Conservation (phyloP, 257 asterid species). For the Nicotiana knightiana region DNA sequence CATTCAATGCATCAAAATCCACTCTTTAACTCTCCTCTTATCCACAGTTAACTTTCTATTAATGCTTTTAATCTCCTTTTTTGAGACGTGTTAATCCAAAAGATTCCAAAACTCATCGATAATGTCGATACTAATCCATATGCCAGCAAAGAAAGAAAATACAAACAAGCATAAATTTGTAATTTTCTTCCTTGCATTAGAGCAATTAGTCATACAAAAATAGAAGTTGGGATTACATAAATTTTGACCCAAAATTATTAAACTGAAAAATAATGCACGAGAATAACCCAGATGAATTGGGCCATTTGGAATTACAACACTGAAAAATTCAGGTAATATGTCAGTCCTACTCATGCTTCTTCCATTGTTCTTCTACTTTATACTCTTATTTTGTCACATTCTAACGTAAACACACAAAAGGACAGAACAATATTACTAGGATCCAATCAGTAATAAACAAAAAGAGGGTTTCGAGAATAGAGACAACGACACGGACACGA, state of each 20-base stretch:
- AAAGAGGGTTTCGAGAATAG: not conserved
- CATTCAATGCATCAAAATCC: conserved; percentile 25
- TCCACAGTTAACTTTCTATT: conserved; percentile 28
- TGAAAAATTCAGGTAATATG: not conserved
- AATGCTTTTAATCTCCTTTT: conserved; percentile 6
- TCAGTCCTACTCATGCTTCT: not conserved
- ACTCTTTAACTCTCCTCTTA: conserved; percentile 28
- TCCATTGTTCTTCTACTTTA: not conserved
- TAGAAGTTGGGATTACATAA: conserved; percentile 8
- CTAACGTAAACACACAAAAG: not conserved
- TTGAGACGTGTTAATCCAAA: not conserved
- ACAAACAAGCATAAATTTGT: not conserved
- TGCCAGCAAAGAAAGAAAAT: not conserved
- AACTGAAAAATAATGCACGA: not conserved
- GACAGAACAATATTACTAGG: not conserved
- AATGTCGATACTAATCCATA: not conserved
- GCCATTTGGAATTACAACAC: not conserved
- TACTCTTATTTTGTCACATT: not conserved
- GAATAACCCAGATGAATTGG: not conserved
- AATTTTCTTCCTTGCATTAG: not conserved
- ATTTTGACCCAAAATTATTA: not conserved
- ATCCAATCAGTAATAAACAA: not conserved
- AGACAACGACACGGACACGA: not conserved
- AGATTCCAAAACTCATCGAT: not conserved
- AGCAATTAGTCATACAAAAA: not conserved